These are phyloP conservation scores for Xylariaceae sp. DNA, from an alignment of 2,329 filamentous ascomycete genomes.

Conservation along the genomic window DNA sequence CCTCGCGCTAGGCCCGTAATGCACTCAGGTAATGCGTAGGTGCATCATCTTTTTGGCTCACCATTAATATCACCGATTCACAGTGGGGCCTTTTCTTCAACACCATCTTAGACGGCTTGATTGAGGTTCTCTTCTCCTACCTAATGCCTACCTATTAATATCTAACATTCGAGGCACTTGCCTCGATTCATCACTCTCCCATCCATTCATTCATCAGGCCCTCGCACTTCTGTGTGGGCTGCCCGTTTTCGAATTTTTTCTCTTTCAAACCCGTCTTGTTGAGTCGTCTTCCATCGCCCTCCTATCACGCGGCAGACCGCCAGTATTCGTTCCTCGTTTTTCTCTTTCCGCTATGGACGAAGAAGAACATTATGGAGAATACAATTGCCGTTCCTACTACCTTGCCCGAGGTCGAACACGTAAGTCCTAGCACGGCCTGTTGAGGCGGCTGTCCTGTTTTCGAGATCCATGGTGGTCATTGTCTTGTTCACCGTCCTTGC, in stretches of 20 bases:
- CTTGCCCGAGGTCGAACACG: constrained; percentile 28
- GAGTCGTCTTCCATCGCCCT: background rate
- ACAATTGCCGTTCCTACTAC: constrained; percentile 23
- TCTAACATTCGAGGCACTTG: too few relatives aligned
- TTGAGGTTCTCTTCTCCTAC: too few relatives aligned
- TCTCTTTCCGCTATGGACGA: constrained; percentile 25
- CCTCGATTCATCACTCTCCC: too few relatives aligned
- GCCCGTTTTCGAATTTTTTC: background rate
- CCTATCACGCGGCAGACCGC: constrained; percentile 5
- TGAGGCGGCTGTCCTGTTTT: background rate
- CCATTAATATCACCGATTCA: too few relatives aligned
- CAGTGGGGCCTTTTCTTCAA: too few relatives aligned
- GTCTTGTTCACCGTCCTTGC: too few relatives aligned
- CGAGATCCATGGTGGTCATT: background rate
- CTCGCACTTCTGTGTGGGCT: background rate
- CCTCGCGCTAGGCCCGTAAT: background rate
- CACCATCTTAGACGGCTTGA: too few relatives aligned
- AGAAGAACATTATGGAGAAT: constrained; percentile 25
- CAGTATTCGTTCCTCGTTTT: constrained; percentile 6
- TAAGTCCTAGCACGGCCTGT: constrained; percentile 15
- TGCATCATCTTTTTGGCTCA: background rate
- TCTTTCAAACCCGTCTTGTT: background rate
- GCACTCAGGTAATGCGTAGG: background rate
- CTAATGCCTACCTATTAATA: too few relatives aligned
- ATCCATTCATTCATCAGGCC: background rate